Percentiles rank a stretch among this genome's conserved stretches.
phyloP scores from a whole-genome alignment of 2,329 filamentous ascomycete species.

The Monosporascus sp. region DNA sequence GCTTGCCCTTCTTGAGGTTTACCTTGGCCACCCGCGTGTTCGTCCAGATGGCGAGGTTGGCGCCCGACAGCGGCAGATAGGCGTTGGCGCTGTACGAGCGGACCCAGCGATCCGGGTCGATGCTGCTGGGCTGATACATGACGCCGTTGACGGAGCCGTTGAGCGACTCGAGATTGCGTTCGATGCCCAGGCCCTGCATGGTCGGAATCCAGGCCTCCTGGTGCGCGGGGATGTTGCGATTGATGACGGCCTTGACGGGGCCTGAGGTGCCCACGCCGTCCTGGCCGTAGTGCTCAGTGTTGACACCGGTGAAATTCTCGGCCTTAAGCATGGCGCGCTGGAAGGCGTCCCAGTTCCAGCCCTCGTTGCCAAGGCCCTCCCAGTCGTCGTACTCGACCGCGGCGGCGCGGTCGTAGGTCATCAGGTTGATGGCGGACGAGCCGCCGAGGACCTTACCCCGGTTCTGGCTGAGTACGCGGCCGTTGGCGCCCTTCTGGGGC shows the following conservation, averaged over 20 bases:
- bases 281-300: slow-evolving; percentile 34
- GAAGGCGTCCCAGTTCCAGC: slow-evolving; percentile 52
- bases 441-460: slow-evolving; percentile 55
- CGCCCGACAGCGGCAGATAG: slow-evolving; percentile 34
- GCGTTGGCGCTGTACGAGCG: slow-evolving; percentile 38
- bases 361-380: slow-evolving; percentile 51
- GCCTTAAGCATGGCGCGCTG: slow-evolving; percentile 17
- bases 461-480: slow-evolving; percentile 36
- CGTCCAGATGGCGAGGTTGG: slow-evolving; percentile 43
- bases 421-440: slow-evolving; percentile 55
- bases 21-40: slow-evolving; percentile 42
- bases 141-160: slow-evolving; percentile 35
- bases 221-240: slow-evolving; percentile 32
- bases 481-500: slow-evolving; percentile 32
- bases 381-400: slow-evolving; percentile 51
- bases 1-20: slow-evolving; percentile 29
- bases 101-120: slow-evolving; percentile 26
- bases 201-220: slow-evolving; percentile 43
- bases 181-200: slow-evolving; percentile 30
- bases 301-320: slow-evolving; percentile 15
- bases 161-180: slow-evolving; percentile 31
- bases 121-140: slow-evolving; percentile 32
- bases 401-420: slow-evolving; percentile 47
- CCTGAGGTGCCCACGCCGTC: slow-evolving; percentile 38
- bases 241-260: slow-evolving; percentile 45